Percentiles rank a stretch among this genome's conserved stretches.
phyloP scores from a whole-genome alignment of 1,139 yeast genomes.

The Saccharomyces hybrid region DNA sequence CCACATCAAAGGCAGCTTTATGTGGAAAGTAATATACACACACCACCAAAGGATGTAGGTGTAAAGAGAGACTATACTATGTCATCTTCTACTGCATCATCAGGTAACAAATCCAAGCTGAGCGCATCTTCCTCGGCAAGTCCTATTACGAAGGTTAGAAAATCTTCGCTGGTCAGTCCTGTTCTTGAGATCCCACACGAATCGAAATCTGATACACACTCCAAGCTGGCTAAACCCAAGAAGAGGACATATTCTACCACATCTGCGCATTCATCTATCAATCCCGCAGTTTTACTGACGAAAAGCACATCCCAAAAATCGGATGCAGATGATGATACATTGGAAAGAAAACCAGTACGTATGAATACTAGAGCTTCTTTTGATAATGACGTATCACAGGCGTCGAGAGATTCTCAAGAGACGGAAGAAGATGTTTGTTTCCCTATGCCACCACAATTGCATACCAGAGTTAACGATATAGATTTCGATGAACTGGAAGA shows the following conservation, averaged over 20 bases:
- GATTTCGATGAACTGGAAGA: constrained; percentile 76
- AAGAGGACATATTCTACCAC: constrained; percentile 8
- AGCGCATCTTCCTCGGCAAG: background rate
- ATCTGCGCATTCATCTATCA: constrained; percentile 1
- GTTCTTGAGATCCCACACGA: background rate
- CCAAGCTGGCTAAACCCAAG: constrained; percentile 7
- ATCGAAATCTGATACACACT: background rate
- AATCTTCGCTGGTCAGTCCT: background rate
- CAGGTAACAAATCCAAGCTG: background rate
- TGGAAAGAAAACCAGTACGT: constrained; percentile 9
- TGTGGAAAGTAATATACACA: background rate
- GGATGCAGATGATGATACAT: constrained; percentile 4
- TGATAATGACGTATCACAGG: constrained; percentile 67
- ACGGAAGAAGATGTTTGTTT: constrained; percentile 97
- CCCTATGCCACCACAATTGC: constrained; percentile 74
- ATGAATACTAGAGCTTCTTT: constrained; percentile 30
- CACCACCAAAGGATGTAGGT: constrained; percentile 3
- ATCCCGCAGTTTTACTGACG: constrained; percentile 4
- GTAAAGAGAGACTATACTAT: background rate
- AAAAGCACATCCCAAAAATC: constrained; percentile 9
- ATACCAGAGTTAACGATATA: constrained; percentile 54
- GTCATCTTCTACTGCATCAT: background rate
- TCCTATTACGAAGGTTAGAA: background rate
- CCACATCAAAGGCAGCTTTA: constrained; percentile 10
- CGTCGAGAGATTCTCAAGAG: constrained; percentile 66